Percentiles rank a stretch among this genome's conserved stretches.
Conservation (phyloP, 495 filamentous ascomycete species). For the Xylaria castorea region DNA sequence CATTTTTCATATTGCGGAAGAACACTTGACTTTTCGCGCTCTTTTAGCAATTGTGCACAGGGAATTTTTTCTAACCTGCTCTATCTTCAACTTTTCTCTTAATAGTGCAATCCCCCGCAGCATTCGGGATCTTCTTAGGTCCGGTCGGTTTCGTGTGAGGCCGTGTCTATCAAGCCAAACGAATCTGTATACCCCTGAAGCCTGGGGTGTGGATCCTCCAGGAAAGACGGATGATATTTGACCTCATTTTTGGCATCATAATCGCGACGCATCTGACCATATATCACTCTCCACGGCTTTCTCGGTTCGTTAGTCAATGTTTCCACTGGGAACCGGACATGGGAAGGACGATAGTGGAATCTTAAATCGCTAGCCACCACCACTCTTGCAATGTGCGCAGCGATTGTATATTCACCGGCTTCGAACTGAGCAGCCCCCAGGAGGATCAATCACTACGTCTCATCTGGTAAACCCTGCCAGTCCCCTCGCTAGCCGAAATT, state of each 20-base stretch:
- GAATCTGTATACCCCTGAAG: constrained; percentile 24
- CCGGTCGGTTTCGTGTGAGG: constrained; percentile 6
- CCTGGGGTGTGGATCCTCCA: constrained; percentile 25
- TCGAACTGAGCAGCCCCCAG: constrained; percentile 15
- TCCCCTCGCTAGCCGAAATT: constrained; percentile 23
- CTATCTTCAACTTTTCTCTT: constrained; percentile 2
- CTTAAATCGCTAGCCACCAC: neutral
- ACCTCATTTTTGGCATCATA: constrained; percentile 20
- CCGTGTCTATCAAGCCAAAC: constrained; percentile 5
- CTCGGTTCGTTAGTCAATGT: neutral
- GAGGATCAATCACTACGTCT: constrained; percentile 18
- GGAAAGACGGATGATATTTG: constrained; percentile 22
- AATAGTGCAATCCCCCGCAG: neutral
- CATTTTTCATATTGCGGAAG: constrained; percentile 30
- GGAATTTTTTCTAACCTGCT: constrained; percentile 11
- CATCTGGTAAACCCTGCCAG: constrained; percentile 11
- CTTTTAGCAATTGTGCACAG: neutral
- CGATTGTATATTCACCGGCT: neutral
- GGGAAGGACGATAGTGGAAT: neutral
- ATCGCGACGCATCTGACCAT: constrained; percentile 19
- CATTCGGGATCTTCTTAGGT: neutral
- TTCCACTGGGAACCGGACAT: neutral
- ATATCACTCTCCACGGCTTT: neutral
- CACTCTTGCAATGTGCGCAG: constrained; percentile 1
- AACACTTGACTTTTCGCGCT: constrained; percentile 17